Evolutionary conservation across 1,284 basidiomycete species (phyloP), one percentile per base, ranked within the genome.

Genomic region (Ganoderma resinaceum): DNA sequence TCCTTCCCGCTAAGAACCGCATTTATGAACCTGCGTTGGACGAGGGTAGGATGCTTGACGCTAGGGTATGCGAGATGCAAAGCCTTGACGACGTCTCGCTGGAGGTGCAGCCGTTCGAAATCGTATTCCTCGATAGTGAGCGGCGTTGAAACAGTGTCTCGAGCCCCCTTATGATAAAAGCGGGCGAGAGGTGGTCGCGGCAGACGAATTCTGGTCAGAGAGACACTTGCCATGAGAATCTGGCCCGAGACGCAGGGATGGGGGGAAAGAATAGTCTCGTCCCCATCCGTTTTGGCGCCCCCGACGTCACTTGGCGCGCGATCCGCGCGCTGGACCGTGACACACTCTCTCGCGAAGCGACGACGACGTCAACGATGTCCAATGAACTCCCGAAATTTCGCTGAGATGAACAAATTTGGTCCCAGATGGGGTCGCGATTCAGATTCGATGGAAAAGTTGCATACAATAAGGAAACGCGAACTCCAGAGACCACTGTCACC

Each of bases 51-150:
- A 31, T 78, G 72, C 69, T 80, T 76, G 37, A 93, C 82, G 66
- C 85, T 81, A 1, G 91, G 91, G 77, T 92, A 94, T 14, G 90
- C 88, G n/a, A 76, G 74, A 49, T 78, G 80, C 53, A 92, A 74
- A 14, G 86, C 86, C 35, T 80, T 73, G 11, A 83, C 81, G 37
- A 92, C 81, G 29, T 79, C 75, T 26, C 82, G 79, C 60, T 83
- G 82, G 33, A 92, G 76, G 26, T 89, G 89, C 2, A 87, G 78
- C 33, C 80, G 79, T 75, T 85, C 71, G 59, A 78, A 77, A 20
- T 60, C 66, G 62, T 61, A 65, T 43, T 68, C 66, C 33, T 70
- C 63, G 60, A 65, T 43, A 62, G 65, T 0, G 42, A 26, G 46
- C 63, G 62, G 55, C 35, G 61, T 26, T 23, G 37, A 16, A 49